Base-by-base conservation (phyloP, 805 yeast species). In the Ogataea nakhonphanomensis region DNA sequence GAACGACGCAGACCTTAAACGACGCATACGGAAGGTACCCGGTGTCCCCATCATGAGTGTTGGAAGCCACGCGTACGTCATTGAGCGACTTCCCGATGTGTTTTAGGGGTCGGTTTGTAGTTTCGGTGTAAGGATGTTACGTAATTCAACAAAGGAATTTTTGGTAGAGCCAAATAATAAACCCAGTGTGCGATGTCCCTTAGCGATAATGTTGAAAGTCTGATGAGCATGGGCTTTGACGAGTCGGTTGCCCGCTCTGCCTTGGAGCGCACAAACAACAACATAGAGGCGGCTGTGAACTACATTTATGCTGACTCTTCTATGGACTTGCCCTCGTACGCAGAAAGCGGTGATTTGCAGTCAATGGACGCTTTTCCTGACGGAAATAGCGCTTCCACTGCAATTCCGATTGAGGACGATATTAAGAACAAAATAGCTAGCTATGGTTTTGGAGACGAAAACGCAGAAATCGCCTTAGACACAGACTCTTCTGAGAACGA, bases 11-110 rank as follows among this genome's bases (percentile, higher is more conserved):
- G 98, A 91, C 54, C 70, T 93, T 59, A 93, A 93, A 61, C 80
- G 96, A 57, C 76, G 99, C 63, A 77, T 93, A 24, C 78, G 99
- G 67, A 93, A 93, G 64, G 88, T 93, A 21, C 99, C 99, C 1
- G 99, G 99, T 55, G 85, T 93, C 46, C 99, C 99, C 9, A 70
- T 93, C 25, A 79, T 93, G 95, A 87, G 96, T 65, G 99, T 93
- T 6, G 99, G 98, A 25, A 84, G 84, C 2, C 95, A 88, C 61
- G 70, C 89, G 1, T 93, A 91, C 60, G 96, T 86, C 26, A 82
- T 93, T 50, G 99, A 93, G 64, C 78, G 96, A 61, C 74, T 93
- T 43, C 99, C 99, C 2, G 96, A 90, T 62, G 96, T 85, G n/a
- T 84, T 84, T 57, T 84, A 59, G 32, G 7, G 24, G 12, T 15